Conservation (phyloP, 2,329 filamentous ascomycete species). For the Chrysoporthe cubensis region DNA sequence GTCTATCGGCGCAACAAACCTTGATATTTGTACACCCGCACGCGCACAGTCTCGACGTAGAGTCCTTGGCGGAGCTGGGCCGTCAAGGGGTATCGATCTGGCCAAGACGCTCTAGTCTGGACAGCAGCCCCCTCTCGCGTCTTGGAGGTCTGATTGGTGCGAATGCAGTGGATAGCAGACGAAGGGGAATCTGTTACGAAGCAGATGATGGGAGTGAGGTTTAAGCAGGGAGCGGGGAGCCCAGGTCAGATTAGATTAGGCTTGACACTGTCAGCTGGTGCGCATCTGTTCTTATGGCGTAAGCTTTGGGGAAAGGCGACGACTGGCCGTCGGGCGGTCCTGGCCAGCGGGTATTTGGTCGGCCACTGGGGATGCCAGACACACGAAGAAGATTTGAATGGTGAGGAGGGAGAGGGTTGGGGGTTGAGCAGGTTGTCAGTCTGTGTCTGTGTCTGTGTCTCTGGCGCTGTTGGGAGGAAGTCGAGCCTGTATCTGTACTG, state of each 20-base stretch:
- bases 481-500: slow-evolving; percentile 12
- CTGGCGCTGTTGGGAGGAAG: background rate
- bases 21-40: background rate
- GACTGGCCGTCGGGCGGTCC: background rate
- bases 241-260: background rate
- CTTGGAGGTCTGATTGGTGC: background rate
- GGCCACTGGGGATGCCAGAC: background rate
- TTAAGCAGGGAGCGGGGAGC: background rate
- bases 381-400: background rate
- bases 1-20: background rate
- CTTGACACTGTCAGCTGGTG: slow-evolving; percentile 11
- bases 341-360: background rate
- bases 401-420: too few relatives aligned
- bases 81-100: background rate
- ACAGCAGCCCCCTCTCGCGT: background rate
- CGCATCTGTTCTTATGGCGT: background rate
- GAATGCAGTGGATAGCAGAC: background rate
- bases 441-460: background rate
- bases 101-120: background rate
- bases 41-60: background rate
- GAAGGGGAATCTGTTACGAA: background rate
- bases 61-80: background rate
- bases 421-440: background rate
- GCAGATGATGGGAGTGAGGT: background rate
- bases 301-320: slow-evolving; percentile 6